Base-by-base conservation (phyloP, 768 basidiomycete species). In the Russula brevipes region DNA sequence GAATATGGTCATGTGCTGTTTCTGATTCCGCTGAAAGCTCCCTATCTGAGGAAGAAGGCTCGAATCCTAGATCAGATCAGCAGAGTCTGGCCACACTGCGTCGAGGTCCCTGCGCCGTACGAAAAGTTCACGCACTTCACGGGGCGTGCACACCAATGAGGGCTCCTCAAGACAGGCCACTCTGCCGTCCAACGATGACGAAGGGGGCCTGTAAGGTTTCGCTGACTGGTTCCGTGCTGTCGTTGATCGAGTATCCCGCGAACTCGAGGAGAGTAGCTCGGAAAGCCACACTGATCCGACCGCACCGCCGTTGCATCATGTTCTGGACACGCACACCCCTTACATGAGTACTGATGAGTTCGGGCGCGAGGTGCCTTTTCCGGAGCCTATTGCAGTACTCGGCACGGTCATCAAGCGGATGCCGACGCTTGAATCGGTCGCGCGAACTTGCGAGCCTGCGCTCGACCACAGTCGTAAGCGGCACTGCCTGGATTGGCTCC, bases 321-420 rank as follows among this genome's bases (percentile, higher is more conserved):
- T 65, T 49, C 61, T 68, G 53, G 60, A 68, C 36, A 57, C 56
- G 24, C 59, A 66, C 63, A 71, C 71, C 9, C 63, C 72, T 14
- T 61, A 64, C 55, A 69, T 80, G 41, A 77, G 77, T 0, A 80
- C 79, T 65, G 78, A 82, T 69, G 81, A 82, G 65, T 63, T 66
- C 19, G 69, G 69, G 11, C 69, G 59, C 24, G 64, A 51, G 35
- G 79, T 67, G 76, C 76, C 19, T 76, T 42, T 78, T 24, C 82
- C 82, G 44, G 78, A 81, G 60, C 78, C 81, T 57, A 76, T 89
- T 36, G 79, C 79, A 6, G 78, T 91, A 54, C 75, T 91, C 59
- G 86, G 88, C 57, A 78, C 81, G 30, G 82, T 78, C 68, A 79
- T 91, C 49, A 78, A 81, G 56, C 86, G 89, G 44, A 89, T 91